phyloP scores from a whole-genome alignment of 371 early-diverging fungal genomes.

The Zychaea mexicana region DNA sequence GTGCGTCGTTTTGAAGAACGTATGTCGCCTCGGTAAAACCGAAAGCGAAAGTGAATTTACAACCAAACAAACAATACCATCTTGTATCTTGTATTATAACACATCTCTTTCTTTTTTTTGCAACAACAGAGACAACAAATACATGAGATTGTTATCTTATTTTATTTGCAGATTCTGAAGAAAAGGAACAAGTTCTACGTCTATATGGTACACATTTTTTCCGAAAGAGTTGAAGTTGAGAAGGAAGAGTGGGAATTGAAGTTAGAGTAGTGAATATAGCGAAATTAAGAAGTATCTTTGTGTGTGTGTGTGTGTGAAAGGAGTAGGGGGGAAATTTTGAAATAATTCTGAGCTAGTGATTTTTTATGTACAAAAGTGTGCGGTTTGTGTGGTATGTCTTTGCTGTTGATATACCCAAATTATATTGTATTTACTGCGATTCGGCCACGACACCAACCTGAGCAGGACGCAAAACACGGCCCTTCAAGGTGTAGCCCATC shows the following conservation, averaged over 20 bases:
- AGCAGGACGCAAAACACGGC: slow-evolving; percentile 92
- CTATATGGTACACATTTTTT: not conserved
- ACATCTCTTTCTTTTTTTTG: not conserved
- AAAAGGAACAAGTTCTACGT: not conserved
- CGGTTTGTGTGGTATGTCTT: not conserved
- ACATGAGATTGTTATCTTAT: too few species aligned
- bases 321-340: too few species aligned
- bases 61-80: not conserved
- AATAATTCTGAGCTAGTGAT: too few species aligned
- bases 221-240: not conserved
- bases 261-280: too few species aligned
- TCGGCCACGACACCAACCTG: slow-evolving; percentile 95
- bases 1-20: slow-evolving; percentile 9
- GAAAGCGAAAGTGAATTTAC: not conserved
- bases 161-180: not conserved
- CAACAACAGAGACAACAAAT: too few species aligned
- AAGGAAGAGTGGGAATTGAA: too few species aligned
- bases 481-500: slow-evolving; percentile 89
- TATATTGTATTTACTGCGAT: slow-evolving; percentile 14
- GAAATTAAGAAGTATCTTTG: too few species aligned
- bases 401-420: not conserved
- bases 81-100: not conserved
- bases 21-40: slow-evolving; percentile 1
- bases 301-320: too few species aligned
- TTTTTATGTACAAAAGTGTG: not conserved